Base-by-base conservation (phyloP, 1,284 basidiomycete genomes). In the Microbotryum saponariae region DNA sequence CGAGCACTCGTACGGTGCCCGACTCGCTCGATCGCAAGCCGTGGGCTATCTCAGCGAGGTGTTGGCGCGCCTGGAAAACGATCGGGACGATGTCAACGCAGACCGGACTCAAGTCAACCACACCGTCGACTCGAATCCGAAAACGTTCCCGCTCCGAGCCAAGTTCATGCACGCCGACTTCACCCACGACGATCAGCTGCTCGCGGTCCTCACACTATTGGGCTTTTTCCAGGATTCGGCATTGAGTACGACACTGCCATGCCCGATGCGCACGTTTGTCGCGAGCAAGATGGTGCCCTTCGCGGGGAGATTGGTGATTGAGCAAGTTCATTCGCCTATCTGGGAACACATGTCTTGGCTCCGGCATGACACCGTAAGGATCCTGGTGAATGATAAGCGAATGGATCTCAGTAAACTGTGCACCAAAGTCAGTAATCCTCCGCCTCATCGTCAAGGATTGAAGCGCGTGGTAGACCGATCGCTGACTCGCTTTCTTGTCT, bases 1-100 rank as follows among this genome's bases (percentile, higher is more conserved):
- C 73, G 79, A 71, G n/a, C 58, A 50, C n/a, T 60, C 63, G 2
- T 64, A 65, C 14, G 69, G 69, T 4, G 61, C 68, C 23, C 47
- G 57, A 12, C 58, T 68, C 3, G 88, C 37, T 9, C 37, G 37
- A 37, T 37, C 10, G 8, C 37, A 37, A 37, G 37, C 37, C 3
- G 85, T 90, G 6, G 89, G 89, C 5, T 91, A 86, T 72, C 77
- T 88, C 69, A 90, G 89, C 73, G 89, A 91, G 74, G 82, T 92
- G 44, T 76, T 91, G 21, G 86, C 88, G 1, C 82, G 89, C 20
- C 79, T 91, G 37, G 86, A 83, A 0, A 78, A 79, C 14, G 73
- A 75, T 16, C 79, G 33, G 23, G 4, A 1, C 37, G 54, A 46
- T n/a, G 51, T 82, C 0, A 84, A 87, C 6, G 73, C 72, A 31